These are phyloP conservation scores for Neophaeococcomyces mojaviensis DNA, from an alignment of 2,329 filamentous ascomycete genomes.

Conservation along the genomic window DNA sequence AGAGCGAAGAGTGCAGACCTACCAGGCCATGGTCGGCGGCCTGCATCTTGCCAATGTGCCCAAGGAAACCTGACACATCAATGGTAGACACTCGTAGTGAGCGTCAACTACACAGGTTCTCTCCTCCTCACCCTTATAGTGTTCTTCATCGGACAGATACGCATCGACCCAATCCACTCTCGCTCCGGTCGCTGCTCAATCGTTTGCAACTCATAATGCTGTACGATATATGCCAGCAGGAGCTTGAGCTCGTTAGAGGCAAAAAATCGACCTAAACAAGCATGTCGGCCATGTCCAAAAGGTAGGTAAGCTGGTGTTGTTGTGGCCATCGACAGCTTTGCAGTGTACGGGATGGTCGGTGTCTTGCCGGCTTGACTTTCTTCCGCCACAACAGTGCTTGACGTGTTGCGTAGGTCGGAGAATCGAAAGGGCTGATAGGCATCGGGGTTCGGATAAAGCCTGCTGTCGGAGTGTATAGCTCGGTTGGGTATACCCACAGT, in stretches of 20 bases:
- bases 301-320: slow-evolving; percentile 45
- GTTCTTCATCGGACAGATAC: slow-evolving; percentile 14
- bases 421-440: slow-evolving; percentile 46
- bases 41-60: no score
- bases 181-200: slow-evolving; percentile 8
- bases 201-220: slow-evolving; percentile 26
- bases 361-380: background rate
- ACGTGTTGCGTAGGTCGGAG: slow-evolving; percentile 34
- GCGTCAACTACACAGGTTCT: background rate
- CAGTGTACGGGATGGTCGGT: slow-evolving; percentile 18
- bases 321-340: slow-evolving; percentile 46
- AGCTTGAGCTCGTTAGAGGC: slow-evolving; percentile 25
- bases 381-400: background rate
- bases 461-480: slow-evolving; percentile 42
- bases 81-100: no score
- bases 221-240: slow-evolving; percentile 23
- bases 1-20: no score
- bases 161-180: slow-evolving; percentile 11
- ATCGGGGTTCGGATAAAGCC: slow-evolving; percentile 36
- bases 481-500: slow-evolving; percentile 39
- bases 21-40: no score
- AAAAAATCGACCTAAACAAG: slow-evolving; percentile 29
- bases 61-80: no score
- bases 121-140: slow-evolving; percentile 15
- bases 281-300: slow-evolving; percentile 52